Conservation (phyloP, 495 filamentous ascomycete genomes). For the Podospora australis region DNA sequence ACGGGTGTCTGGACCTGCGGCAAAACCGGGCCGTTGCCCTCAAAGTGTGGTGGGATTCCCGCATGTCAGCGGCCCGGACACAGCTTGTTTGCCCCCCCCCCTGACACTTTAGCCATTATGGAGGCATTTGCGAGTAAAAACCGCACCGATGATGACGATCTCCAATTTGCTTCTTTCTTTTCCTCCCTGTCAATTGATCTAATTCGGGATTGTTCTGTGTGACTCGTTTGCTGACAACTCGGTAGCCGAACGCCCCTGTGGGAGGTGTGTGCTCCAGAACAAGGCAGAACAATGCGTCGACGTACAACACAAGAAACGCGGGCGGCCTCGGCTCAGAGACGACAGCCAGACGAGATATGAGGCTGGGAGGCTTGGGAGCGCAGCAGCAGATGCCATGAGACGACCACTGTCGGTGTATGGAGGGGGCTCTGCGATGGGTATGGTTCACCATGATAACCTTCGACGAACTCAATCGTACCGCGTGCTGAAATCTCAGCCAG, state of each 20-base stretch:
- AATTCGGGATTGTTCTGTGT: neutral
- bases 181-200: slow-evolving; percentile 5
- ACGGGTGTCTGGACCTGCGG: slow-evolving; percentile 16
- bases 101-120: slow-evolving; percentile 18
- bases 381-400: slow-evolving; percentile 37
- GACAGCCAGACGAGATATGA: slow-evolving; percentile 58
- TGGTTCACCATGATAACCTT: slow-evolving; percentile 42
- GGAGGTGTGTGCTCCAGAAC: slow-evolving; percentile 53
- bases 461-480: slow-evolving; percentile 47
- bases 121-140: neutral
- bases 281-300: slow-evolving; percentile 85
- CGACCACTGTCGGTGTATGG: slow-evolving; percentile 40
- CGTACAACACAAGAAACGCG: slow-evolving; percentile 94
- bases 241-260: slow-evolving; percentile 57
- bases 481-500: slow-evolving; percentile 54
- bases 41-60: slow-evolving; percentile 17
- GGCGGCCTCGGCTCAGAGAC: slow-evolving; percentile 83
- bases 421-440: slow-evolving; percentile 27
- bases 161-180: no score
- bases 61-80: slow-evolving; percentile 10
- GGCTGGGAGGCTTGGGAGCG: slow-evolving; percentile 35
- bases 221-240: slow-evolving; percentile 18
- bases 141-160: no score
- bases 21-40: slow-evolving; percentile 25
- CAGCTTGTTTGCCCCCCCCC: slow-evolving; percentile 1